These are phyloP conservation scores for Euphrasia confusa DNA, from an alignment of 257 asterid species.

Conservation along the genomic window DNA sequence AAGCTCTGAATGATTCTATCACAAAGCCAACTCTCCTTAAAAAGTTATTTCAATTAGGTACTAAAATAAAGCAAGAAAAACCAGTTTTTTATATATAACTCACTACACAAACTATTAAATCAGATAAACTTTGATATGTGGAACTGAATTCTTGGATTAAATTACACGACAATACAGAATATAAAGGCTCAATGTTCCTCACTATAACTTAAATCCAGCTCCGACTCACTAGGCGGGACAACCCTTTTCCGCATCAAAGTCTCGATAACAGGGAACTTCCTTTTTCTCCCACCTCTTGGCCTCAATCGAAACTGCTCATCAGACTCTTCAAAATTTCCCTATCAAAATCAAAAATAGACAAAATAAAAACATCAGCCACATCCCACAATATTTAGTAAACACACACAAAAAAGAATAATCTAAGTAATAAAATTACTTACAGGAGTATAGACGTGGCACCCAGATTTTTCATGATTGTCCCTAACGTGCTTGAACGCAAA, in stretches of 20 bases:
- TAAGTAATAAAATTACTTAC: conserved; percentile 41
- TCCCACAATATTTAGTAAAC: no score
- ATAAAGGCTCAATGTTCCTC: conserved; percentile 25
- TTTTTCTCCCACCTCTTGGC: conserved; percentile 82
- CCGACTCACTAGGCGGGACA: conserved; percentile 46
- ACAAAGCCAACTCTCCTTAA: no score
- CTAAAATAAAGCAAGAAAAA: no score
- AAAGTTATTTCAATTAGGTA: no score
- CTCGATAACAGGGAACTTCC: conserved; percentile 54
- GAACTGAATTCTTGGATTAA: no score
- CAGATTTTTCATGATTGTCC: conserved; percentile 78
- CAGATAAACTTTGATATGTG: no score
- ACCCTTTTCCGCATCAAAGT: conserved; percentile 65
- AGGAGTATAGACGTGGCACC: conserved; percentile 51
- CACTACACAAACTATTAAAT: no score
- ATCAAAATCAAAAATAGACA: neutral
- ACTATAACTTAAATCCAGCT: conserved; percentile 27
- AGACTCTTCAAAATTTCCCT: conserved; percentile 76
- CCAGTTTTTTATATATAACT: no score
- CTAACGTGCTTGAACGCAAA: conserved; percentile 86
- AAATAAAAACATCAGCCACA: conserved; percentile 6
- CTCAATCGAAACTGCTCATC: conserved; percentile 67
- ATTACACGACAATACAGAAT: conserved; percentile 27
- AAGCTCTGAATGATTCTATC: no score
- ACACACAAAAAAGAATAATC: no score